These are phyloP conservation scores for Pleurotus salmoneostramineus DNA, from an alignment of 768 basidiomycete genomes.

Conservation along the genomic window DNA sequence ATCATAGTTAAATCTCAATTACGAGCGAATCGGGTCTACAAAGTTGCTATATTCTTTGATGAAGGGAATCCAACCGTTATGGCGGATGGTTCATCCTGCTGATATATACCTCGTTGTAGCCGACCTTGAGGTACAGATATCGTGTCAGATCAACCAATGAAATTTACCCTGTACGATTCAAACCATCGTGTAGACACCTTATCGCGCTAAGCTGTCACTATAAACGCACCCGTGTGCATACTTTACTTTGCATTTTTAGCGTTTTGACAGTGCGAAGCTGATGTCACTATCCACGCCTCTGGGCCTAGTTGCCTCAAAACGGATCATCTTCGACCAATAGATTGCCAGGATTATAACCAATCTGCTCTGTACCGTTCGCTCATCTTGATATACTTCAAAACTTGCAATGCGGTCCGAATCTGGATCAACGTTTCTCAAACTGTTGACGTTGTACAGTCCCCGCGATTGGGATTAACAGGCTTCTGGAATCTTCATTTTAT, in stretches of 20 bases:
- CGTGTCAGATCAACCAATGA: slow-evolving; percentile 2
- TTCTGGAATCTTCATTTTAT: slow-evolving; percentile 10
- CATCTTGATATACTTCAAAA: slow-evolving; percentile 15
- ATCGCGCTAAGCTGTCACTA: neutral
- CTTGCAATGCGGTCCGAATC: slow-evolving; percentile 14
- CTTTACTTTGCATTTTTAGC: slow-evolving; percentile 13
- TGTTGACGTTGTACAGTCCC: slow-evolving; percentile 4
- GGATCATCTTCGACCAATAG: slow-evolving; percentile 2
- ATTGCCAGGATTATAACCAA: neutral
- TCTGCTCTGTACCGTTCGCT: slow-evolving; percentile 8
- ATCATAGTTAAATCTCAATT: too few species aligned
- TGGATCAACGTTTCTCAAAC: slow-evolving; percentile 12
- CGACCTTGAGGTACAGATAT: neutral
- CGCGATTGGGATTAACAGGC: neutral
- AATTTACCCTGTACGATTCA: neutral
- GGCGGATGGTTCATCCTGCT: neutral
- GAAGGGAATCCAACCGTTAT: neutral
- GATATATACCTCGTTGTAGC: neutral
- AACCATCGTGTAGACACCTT: neutral
- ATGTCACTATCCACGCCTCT: slow-evolving; percentile 2
- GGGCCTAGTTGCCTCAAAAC: neutral
- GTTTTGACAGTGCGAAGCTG: slow-evolving; percentile 11
- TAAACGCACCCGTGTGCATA: neutral
- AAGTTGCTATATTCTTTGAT: neutral
- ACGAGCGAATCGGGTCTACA: neutral